A percentile compares a stretch with the other conserved stretches of the same genome.
Evolutionary conservation across 192 early-diverging fungal species (phyloP).

Genomic region (Rhizophagus clarus): DNA sequence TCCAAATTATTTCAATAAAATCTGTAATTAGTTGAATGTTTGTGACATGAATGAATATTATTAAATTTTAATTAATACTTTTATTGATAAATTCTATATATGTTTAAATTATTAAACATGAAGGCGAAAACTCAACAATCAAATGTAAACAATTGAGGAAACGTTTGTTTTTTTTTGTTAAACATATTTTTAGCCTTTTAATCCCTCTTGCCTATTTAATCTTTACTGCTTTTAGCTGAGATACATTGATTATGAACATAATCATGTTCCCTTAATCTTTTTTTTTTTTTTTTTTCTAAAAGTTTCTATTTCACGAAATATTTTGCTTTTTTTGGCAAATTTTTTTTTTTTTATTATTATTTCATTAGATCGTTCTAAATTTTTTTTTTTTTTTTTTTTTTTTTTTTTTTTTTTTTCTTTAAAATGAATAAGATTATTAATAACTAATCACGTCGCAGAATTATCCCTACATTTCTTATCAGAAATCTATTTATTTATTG

Average conservation of each 20-base stretch:
- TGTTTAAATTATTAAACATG: background rate
- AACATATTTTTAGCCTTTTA: background rate
- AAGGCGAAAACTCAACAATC: background rate
- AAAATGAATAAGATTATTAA: too few species aligned
- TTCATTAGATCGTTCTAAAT: too few species aligned
- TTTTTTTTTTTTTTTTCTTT: background rate
- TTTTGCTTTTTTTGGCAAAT: background rate
- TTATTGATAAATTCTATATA: background rate
- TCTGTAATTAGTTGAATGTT: background rate
- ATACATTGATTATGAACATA: background rate
- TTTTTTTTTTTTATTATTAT: background rate
- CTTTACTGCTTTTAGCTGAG: background rate
- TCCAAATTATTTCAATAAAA: too few species aligned
- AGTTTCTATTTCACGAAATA: background rate
- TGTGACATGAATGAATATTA: background rate
- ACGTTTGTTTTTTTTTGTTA: background rate
- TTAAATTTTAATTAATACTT: background rate
- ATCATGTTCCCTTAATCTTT: background rate
- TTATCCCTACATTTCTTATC: too few species aligned
- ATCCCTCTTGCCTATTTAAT: background rate
- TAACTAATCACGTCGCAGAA: too few species aligned
- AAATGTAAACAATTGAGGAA: background rate
- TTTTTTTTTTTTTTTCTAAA: background rate
- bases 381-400: too few species aligned
- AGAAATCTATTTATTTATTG: too few species aligned